Conservation (phyloP, 768 basidiomycete species). For the Gymnopilus dilepis region DNA sequence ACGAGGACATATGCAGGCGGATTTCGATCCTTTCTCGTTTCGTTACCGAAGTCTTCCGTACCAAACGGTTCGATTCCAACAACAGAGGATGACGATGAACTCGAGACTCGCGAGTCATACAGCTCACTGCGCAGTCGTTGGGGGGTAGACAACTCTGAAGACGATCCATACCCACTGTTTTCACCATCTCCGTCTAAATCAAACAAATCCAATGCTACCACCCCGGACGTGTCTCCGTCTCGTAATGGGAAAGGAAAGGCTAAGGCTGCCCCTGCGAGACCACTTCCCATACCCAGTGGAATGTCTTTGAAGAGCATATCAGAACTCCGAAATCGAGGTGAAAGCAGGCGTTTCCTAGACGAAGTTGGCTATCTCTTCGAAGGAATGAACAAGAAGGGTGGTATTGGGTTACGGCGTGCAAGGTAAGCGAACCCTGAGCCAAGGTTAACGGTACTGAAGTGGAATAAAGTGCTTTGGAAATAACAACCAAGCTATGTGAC, state of each 20-base stretch:
- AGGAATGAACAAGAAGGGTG: constrained; percentile 62
- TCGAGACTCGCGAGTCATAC: constrained; percentile 73
- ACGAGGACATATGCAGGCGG: constrained; percentile 76
- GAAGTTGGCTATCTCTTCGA: constrained; percentile 88
- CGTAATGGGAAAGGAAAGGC: constrained; percentile 42
- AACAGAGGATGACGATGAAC: constrained; percentile 46
- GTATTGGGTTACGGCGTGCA: constrained; percentile 63
- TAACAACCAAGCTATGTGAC: constrained; percentile 76
- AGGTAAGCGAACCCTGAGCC: constrained; percentile 49
- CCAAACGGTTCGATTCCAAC: constrained; percentile 22
- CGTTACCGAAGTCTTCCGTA: constrained; percentile 47
- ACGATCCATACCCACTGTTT: constrained; percentile 54
- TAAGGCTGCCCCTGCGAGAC: constrained; percentile 30
- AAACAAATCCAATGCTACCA: constrained; percentile 35
- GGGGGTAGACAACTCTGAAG: constrained; percentile 83
- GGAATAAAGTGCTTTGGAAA: constrained; percentile 68
- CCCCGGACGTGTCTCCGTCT: constrained; percentile 43
- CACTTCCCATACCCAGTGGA: constrained; percentile 47
- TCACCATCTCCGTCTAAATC: constrained; percentile 36
- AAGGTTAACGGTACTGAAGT: background rate
- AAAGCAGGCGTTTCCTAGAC: constrained; percentile 79
- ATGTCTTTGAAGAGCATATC: constrained; percentile 82
- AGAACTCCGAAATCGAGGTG: constrained; percentile 80
- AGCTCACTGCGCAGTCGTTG: constrained; percentile 73
- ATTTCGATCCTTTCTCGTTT: constrained; percentile 81